Percentiles rank a stretch among this genome's conserved stretches.
Evolutionary conservation across 2,329 filamentous ascomycete genomes (phyloP).

Genomic region (Phyllosticta citriasiana): DNA sequence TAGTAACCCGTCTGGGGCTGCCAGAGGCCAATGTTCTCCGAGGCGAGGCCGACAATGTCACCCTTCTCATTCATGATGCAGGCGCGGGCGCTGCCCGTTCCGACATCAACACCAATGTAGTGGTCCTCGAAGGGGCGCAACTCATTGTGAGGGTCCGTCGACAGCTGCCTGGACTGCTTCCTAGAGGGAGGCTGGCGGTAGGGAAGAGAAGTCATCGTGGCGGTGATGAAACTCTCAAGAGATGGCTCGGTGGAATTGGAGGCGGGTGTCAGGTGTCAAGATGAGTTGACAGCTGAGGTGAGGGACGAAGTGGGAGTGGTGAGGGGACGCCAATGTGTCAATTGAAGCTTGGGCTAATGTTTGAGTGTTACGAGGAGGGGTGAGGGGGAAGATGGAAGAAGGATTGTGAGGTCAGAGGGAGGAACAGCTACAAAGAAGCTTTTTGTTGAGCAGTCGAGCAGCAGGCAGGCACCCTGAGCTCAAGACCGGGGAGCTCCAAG

Average conservation of each 20-base stretch:
- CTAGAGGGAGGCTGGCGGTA: constrained; percentile 17
- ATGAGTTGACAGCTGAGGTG: neutral
- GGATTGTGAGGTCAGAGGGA: neutral
- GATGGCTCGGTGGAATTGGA: neutral
- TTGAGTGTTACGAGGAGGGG: neutral
- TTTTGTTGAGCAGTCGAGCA: neutral
- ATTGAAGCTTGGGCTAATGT: neutral
- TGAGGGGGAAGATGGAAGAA: neutral
- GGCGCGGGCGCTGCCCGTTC: constrained; percentile 87
- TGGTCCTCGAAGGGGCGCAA: constrained; percentile 48
- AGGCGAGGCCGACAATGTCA: constrained; percentile 61
- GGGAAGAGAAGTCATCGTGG: constrained; percentile 8
- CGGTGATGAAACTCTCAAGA: neutral
- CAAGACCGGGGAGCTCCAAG: neutral
- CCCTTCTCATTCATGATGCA: constrained; percentile 90
- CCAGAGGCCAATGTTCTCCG: constrained; percentile 44
- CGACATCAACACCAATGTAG: constrained; percentile 86
- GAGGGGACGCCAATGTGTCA: neutral
- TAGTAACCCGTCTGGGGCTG: constrained; percentile 46
- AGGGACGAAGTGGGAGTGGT: neutral
- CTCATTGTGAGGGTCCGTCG: constrained; percentile 45
- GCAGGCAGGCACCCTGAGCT: neutral
- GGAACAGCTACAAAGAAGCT: neutral
- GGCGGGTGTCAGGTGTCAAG: neutral
- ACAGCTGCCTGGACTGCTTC: constrained; percentile 37